These are phyloP conservation scores for Immersiella caudata DNA, from an alignment of 495 filamentous ascomycete genomes.

Conservation along the genomic window DNA sequence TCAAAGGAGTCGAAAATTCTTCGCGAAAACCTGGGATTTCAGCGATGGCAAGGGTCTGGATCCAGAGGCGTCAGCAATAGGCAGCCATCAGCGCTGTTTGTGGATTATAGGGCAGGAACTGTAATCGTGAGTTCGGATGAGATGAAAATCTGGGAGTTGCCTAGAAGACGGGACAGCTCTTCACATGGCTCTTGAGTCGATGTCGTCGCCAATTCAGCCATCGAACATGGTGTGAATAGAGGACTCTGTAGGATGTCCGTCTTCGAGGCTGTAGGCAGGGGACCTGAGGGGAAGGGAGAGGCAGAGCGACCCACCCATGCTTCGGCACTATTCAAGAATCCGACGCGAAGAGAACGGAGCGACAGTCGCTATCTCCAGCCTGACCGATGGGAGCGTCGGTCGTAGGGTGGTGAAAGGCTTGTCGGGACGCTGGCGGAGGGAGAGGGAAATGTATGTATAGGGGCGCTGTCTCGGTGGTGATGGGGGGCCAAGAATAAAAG, in stretches of 20 bases:
- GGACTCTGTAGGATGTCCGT: not conserved
- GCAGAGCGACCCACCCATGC: constrained; percentile 30
- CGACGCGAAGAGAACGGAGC: constrained; percentile 23
- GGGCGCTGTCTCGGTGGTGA: not conserved
- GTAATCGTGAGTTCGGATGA: not conserved
- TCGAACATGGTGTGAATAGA: not conserved
- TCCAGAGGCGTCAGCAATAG: constrained; percentile 33
- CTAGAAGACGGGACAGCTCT: not conserved
- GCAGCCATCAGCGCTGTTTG: not conserved
- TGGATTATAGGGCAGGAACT: not conserved
- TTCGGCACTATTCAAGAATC: constrained; percentile 27
- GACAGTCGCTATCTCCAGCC: constrained; percentile 23
- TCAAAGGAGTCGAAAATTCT: constrained; percentile 69
- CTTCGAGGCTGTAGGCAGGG: not conserved
- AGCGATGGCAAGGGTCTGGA: constrained; percentile 33
- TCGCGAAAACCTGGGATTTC: constrained; percentile 34
- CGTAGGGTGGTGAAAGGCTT: constrained; percentile 1
- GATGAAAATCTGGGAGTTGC: not conserved
- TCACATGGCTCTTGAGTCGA: not conserved
- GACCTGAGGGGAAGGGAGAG: constrained; percentile 2
- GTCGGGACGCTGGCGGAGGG: constrained; percentile 5
- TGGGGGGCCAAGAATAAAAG: constrained; percentile 20
- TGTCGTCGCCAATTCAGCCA: not conserved
- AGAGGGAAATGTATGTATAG: constrained; percentile 8
- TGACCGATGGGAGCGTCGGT: constrained; percentile 16